These are phyloP conservation scores for Juncus inflexus DNA, from an alignment of 176 grass and related monocot genomes.

Conservation along the genomic window DNA sequence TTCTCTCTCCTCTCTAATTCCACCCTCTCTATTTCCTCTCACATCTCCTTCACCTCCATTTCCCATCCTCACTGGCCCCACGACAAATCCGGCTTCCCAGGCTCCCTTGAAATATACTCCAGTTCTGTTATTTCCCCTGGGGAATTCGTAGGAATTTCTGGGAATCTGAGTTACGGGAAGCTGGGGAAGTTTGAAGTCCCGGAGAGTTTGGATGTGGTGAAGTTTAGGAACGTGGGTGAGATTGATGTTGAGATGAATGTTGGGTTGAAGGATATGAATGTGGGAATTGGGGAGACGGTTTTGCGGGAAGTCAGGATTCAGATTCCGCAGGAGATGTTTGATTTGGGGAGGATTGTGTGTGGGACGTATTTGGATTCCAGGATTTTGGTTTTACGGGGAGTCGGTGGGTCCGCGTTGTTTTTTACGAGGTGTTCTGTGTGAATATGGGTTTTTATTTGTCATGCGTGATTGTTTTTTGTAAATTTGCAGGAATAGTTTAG, in stretches of 20 bases:
- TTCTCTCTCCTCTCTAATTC: slow-evolving; percentile 28
- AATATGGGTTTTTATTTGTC: background rate
- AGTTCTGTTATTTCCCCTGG: slow-evolving; percentile 52
- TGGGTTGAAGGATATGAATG: slow-evolving; percentile 30
- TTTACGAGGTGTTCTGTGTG: slow-evolving; percentile 52
- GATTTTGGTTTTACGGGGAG: slow-evolving; percentile 76
- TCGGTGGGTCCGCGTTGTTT: slow-evolving; percentile 66
- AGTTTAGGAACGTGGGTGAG: slow-evolving; percentile 33
- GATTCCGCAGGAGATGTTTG: slow-evolving; percentile 80
- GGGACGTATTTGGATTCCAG: slow-evolving; percentile 87
- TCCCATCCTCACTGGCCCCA: slow-evolving; percentile 70
- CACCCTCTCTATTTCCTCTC: slow-evolving; percentile 45
- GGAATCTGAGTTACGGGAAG: slow-evolving; percentile 39
- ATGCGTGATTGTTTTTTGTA: too few species aligned
- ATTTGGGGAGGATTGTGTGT: slow-evolving; percentile 69
- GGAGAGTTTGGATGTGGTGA: slow-evolving; percentile 52
- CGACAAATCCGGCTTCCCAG: slow-evolving; percentile 64
- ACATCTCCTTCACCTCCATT: slow-evolving; percentile 85
- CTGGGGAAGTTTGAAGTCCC: slow-evolving; percentile 58
- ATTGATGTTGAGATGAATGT: slow-evolving; percentile 55
- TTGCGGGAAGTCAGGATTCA: slow-evolving; percentile 73
- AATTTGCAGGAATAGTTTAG: too few species aligned
- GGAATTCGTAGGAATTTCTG: slow-evolving; percentile 49
- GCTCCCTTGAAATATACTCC: slow-evolving; percentile 47
- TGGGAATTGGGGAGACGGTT: slow-evolving; percentile 41